Conservation (phyloP, 192 early-diverging fungal species). For the Umbelopsis sp. region DNA sequence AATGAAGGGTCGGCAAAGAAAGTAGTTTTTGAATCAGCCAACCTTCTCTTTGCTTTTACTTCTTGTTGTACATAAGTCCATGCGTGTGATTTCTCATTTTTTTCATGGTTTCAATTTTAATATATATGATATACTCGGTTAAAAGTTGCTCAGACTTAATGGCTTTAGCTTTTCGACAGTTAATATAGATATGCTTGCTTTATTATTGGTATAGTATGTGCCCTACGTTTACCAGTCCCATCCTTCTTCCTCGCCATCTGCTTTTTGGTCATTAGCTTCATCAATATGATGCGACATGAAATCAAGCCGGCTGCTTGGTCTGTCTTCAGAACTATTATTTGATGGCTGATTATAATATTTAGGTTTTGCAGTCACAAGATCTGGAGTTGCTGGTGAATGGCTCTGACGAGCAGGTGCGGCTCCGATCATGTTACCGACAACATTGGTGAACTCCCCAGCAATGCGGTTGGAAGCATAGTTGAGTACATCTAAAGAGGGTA, state of each 20-base stretch:
- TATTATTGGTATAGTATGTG: not conserved
- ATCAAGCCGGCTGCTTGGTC: not conserved
- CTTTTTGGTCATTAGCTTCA: not conserved
- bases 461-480: slow-evolving; percentile 12
- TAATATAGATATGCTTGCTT: too few species aligned
- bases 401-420: not conserved
- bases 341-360: too few species aligned
- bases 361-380: too few species aligned
- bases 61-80: slow-evolving; percentile 19
- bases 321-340: too few species aligned
- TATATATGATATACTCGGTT: too few species aligned
- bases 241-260: not conserved
- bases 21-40: slow-evolving; percentile 24
- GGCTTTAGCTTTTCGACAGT: too few species aligned
- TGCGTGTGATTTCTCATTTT: slow-evolving; percentile 1
- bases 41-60: not conserved
- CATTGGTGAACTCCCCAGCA: slow-evolving; percentile 13
- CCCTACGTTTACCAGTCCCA: not conserved
- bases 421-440: slow-evolving; percentile 11
- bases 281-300: not conserved
- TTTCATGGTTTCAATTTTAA: too few species aligned
- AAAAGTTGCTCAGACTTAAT: too few species aligned
- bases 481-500: slow-evolving; percentile 6
- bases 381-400: not conserved
- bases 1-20: slow-evolving; percentile 55